A percentile compares a stretch with the other conserved stretches of the same genome.
These are phyloP conservation scores for Penicillium sp. DNA, from an alignment of 2,329 filamentous ascomycete species.

Conservation along the genomic window DNA sequence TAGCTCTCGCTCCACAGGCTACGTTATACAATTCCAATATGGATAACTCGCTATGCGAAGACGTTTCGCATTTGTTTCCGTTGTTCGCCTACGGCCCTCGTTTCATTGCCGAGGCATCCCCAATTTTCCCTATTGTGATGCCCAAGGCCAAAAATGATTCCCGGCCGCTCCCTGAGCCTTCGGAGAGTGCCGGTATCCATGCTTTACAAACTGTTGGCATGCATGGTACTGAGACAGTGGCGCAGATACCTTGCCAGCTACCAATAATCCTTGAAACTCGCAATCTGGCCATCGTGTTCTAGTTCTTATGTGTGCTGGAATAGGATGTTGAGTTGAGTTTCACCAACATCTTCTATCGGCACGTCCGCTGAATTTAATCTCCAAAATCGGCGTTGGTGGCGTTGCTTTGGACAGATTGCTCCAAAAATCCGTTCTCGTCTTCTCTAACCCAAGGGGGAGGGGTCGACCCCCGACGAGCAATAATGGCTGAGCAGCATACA, in stretches of 20 bases:
- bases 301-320: neutral
- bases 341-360: neutral
- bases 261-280: neutral
- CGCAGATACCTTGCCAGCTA: neutral
- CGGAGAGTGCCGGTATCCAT: neutral
- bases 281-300: neutral
- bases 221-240: neutral
- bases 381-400: neutral
- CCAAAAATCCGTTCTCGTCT: neutral
- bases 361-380: neutral
- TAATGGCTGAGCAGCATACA: neutral
- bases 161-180: neutral
- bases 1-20: neutral
- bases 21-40: neutral
- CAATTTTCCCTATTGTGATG: neutral
- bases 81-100: neutral
- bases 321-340: neutral
- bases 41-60: neutral
- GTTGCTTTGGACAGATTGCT: neutral
- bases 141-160: neutral
- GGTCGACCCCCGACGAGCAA: neutral
- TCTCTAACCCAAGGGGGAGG: neutral
- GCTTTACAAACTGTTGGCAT: neutral
- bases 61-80: neutral
- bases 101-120: neutral